Evolutionary conservation across 2,329 filamentous ascomycete species (phyloP), one percentile per base, ranked within the genome.

Genomic region (Xylariomycetidae sp.): DNA sequence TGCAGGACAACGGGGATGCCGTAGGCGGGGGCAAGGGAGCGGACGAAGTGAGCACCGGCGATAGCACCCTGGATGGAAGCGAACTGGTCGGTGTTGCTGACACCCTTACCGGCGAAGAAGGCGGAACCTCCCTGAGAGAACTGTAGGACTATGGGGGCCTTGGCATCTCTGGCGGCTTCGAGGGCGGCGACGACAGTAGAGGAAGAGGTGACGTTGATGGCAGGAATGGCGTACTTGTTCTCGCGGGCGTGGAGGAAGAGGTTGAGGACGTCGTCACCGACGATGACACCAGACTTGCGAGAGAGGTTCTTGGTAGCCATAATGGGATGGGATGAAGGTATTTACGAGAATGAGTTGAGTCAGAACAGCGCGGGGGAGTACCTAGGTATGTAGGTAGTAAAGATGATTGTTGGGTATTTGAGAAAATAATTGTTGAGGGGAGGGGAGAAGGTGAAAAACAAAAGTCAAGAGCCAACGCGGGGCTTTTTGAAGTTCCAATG

Each of bases 151-250:
- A 96, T 82, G 54, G 92, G 92, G 42, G 86, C 76, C 66, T 94
- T 94, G 61, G 80, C 73, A 66, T 97, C 89, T 56, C 88, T 83
- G 53, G 92, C 92, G 61, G 92, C 92, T 77, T 98, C 92, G 53
- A 98, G 88, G 35, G 87, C 70, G 54, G 88, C 81, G 49, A 96
- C 83, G 45, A 80, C 83, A 44, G 84, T 88, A 23, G 88, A 95
- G 43, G 86, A 94, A 26, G 88, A 94, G 53, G 90, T 97, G 59
- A 94, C 86, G 70, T 97, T 96, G 63, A 88, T 80, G 58, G 87
- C 87, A 41, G 87, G 89, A 54, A 96, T 88, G 55, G 89, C 89
- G 58, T 88, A 95, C 47, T 83, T 70, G 59, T 94, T 77, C 72
- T 92, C 77, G 37, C 38, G 42, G 11, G 44, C 44, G 31, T 46